phyloP scores from a whole-genome alignment of 371 early-diverging fungal genomes.

The Vairimorpha ceranae region DNA sequence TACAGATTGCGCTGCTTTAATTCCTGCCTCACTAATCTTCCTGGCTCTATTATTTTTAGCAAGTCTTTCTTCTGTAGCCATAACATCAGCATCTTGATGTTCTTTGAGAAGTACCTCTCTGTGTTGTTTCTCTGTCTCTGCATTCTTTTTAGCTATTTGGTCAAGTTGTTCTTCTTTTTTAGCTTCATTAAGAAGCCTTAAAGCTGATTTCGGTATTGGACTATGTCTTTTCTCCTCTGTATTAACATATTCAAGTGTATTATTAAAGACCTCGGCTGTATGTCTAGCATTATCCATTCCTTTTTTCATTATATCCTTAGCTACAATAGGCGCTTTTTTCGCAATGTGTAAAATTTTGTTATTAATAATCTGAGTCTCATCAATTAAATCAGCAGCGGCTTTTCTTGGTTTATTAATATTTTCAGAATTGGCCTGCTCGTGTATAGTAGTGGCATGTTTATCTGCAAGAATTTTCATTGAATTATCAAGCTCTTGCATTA shows the following conservation, averaged over 20 bases:
- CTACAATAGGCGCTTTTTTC: neutral
- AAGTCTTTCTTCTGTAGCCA: conserved; percentile 24
- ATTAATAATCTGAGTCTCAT: neutral
- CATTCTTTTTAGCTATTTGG: neutral
- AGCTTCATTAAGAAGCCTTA: neutral
- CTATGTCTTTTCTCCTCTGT: neutral
- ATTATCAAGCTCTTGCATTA: neutral
- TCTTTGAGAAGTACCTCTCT: neutral
- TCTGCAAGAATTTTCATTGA: neutral
- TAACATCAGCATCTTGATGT: conserved; percentile 25
- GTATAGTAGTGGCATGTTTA: neutral
- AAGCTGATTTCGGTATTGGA: conserved; percentile 1
- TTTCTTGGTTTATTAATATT: neutral
- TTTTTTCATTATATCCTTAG: conserved; percentile 7
- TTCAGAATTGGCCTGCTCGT: neutral
- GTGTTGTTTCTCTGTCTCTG: neutral
- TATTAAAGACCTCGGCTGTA: neutral
- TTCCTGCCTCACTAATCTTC: conserved; percentile 35
- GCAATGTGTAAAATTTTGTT: neutral
- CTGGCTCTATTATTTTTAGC: conserved; percentile 5
- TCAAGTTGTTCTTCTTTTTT: conserved; percentile 11
- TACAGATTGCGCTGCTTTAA: conserved; percentile 26
- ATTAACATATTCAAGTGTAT: neutral
- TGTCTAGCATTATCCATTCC: neutral
- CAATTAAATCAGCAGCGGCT: conserved; percentile 2